Base-by-base conservation (phyloP, 2,329 filamentous ascomycete species). In the Byssothecium circinans region DNA sequence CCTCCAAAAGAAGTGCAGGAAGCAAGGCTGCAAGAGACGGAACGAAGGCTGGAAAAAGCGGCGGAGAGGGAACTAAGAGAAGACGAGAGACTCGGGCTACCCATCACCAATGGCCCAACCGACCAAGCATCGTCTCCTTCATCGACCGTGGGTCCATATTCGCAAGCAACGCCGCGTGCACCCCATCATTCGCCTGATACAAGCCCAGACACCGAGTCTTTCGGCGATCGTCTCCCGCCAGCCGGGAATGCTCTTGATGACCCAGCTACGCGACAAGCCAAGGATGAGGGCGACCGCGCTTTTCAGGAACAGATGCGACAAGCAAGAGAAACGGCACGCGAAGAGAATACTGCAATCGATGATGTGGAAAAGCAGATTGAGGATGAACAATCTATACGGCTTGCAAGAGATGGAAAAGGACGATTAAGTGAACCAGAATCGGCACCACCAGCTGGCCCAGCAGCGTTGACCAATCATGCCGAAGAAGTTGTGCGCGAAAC, bases 151-250 rank as follows among this genome's bases (percentile, higher is more conserved):
- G 83, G 78, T 25, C 81, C 85, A 1, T 85, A 86, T 58, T 91
- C 87, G 35, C 84, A 84, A 45, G 83, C 86, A 18, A 94, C 89
- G 0, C 87, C 89, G 1, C 81, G 80, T 29, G 78, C 85, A 32
- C 81, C 85, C 50, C 81, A 86, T 53, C 80, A 78, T 6, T 91
- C 88, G 1, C 83, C 87, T 1, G 85, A 87, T 56, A 91, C 88
- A 1, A 91, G 87, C 58, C 85, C 87, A 1, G 87, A 87, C 45
- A 81, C 86, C 45, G 86, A 74, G 22, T 68, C 73, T 38, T 74
- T 75, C 48, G 71, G 67, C 8, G 72, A 73, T 22, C 65, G 53
- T 53, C 32, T 62, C 52, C 54, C 55, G 27, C 47, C 60, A 49
- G 17, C 64, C 50, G 47, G 66, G 51, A 50, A 49, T 25, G 68